A percentile compares a stretch with the other conserved stretches of the same genome.
phyloP scores from a whole-genome alignment of 176 grass and related monocot species.

The Eragrostis nindensis region DNA sequence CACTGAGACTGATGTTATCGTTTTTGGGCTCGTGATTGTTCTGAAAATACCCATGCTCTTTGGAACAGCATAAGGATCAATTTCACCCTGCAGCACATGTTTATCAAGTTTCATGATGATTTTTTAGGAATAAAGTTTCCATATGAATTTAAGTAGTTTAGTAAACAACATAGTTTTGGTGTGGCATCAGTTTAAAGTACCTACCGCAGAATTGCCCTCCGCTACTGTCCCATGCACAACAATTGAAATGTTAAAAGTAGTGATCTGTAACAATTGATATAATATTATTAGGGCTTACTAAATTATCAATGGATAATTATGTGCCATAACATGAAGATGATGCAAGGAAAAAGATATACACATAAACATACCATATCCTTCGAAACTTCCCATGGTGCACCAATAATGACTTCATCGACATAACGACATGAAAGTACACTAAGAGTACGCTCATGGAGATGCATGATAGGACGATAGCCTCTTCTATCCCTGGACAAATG shows the following conservation, averaged over 20 bases:
- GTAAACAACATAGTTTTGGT: background rate
- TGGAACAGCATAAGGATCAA: slow-evolving; percentile 69
- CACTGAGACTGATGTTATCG: slow-evolving; percentile 70
- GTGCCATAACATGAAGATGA: background rate
- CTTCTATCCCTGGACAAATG: slow-evolving; percentile 70
- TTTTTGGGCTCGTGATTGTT: slow-evolving; percentile 73
- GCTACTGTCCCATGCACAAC: slow-evolving; percentile 82
- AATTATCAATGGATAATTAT: slow-evolving; percentile 5
- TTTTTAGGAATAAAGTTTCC: too few relatives aligned
- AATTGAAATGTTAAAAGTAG: slow-evolving; percentile 82
- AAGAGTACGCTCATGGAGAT: slow-evolving; percentile 92
- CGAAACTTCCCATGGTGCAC: slow-evolving; percentile 89
- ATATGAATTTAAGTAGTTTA: slow-evolving; percentile 28
- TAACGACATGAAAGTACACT: slow-evolving; percentile 93
- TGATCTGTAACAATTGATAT: slow-evolving; percentile 54
- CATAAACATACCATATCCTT: slow-evolving; percentile 78
- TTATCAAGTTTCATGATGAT: slow-evolving; percentile 31
- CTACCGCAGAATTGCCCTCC: slow-evolving; percentile 64
- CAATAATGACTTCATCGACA: slow-evolving; percentile 98
- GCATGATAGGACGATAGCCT: slow-evolving; percentile 72
- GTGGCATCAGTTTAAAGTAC: slow-evolving; percentile 25
- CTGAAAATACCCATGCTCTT: slow-evolving; percentile 85
- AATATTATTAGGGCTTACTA: background rate
- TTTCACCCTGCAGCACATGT: slow-evolving; percentile 47
- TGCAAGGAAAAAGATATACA: background rate